Base-by-base conservation (phyloP, 257 asterid genomes). In the Mitragyna speciosa region DNA sequence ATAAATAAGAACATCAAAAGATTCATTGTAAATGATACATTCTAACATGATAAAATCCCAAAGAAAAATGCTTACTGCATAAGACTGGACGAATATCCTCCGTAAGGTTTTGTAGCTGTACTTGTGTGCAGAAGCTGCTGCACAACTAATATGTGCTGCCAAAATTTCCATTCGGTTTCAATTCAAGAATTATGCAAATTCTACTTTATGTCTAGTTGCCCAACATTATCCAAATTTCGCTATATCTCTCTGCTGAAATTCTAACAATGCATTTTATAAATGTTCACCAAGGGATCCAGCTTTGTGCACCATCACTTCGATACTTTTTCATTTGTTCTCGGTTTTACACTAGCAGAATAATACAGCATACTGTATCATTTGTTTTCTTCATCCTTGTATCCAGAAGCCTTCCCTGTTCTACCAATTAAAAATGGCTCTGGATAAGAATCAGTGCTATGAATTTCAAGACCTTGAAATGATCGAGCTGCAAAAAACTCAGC, bases 391-490 rank as follows among this genome's bases (percentile, higher is more conserved):
- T 87, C 79, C 74, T 72, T 77, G 79, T 94, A 94, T 28, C 97
- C 96, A 1, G 98, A 93, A 20, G 98, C 97, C 85, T 84, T 93
- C 20, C 98, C 98, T 65, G 94, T 89, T 86, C 92, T 88, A 80
- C 98, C 98, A 5, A 89, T 74, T 69, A 90, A 87, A 84, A 89
- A 89, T 15, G 90, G 83, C 80, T 86, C 92, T 0, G 94, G 89
- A 0, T 70, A 68, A 61, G 87, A 71, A 51, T 81, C 82, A 19
- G 65, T 75, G 76, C 81, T 79, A 49, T 86, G 86, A 73, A 91
- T 88, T 77, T 95, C 95, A 30, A 95, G 95, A 76, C 98, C 98
- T 4, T 91, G 98, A 83, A 87, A 92, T 20, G 98, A 87, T 77
- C 98, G 91, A 74, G 87, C 64, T 1, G 93, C 97, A 73, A 95